phyloP scores from a whole-genome alignment of 306 rosid genomes.

The Prunus padus region DNA sequence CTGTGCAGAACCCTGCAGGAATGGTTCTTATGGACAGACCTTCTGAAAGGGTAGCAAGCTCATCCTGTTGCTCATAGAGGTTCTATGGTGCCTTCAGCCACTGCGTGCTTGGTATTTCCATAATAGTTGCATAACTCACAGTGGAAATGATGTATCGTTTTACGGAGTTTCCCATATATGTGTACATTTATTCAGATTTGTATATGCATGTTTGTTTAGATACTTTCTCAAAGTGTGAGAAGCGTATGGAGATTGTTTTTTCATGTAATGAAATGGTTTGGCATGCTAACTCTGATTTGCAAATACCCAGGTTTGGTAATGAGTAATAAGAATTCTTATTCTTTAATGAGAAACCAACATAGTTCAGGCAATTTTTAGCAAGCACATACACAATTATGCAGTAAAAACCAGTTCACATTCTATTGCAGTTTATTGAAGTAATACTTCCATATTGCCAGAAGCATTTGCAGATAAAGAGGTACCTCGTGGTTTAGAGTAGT shows the following conservation, averaged over 20 bases:
- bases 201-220: conserved; percentile 32
- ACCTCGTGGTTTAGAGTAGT: no score
- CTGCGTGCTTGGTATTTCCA: background rate
- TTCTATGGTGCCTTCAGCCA: background rate
- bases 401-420: background rate
- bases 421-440: no score
- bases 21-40: conserved; percentile 60
- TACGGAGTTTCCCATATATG: conserved; percentile 9
- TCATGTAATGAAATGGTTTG: conserved; percentile 29
- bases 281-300: conserved; percentile 18
- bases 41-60: conserved; percentile 47
- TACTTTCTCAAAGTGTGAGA: conserved; percentile 15
- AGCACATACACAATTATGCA: background rate
- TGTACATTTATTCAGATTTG: conserved; percentile 35
- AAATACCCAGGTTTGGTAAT: background rate
- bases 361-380: background rate
- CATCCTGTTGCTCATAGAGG: conserved; percentile 49
- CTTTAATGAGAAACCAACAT: background rate
- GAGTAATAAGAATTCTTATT: conserved; percentile 1
- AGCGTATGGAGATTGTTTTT: conserved; percentile 17
- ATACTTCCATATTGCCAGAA: no score
- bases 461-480: no score
- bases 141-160: conserved; percentile 13
- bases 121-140: conserved; percentile 5
- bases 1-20: conserved; percentile 49